These are phyloP conservation scores for Lophiostoma macrostomum DNA, from an alignment of 495 filamentous ascomycete species.

Conservation along the genomic window DNA sequence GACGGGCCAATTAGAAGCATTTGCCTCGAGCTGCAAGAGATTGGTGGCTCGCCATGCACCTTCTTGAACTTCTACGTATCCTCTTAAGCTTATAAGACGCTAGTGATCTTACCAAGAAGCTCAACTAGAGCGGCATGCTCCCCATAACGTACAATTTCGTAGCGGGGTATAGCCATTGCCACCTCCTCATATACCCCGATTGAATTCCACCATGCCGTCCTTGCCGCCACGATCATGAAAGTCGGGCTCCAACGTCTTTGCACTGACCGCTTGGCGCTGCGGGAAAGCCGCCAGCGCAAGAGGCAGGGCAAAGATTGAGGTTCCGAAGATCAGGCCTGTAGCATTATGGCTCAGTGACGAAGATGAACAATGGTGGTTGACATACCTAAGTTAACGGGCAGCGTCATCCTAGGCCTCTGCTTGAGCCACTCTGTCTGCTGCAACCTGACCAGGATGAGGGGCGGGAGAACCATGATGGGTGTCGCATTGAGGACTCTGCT, in stretches of 20 bases:
- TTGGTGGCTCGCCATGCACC: no score
- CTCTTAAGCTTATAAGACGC: no score
- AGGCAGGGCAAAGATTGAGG: constrained; percentile 78
- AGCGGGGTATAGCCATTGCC: no score
- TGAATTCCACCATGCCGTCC: constrained; percentile 79
- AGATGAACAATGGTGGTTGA: not conserved
- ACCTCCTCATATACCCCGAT: constrained; percentile 73
- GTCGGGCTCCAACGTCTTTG: constrained; percentile 70
- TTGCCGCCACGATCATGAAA: constrained; percentile 75
- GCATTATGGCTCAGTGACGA: not conserved
- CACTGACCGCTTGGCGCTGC: constrained; percentile 75
- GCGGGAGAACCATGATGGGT: constrained; percentile 94
- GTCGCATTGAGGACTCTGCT: constrained; percentile 87
- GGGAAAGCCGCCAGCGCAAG: constrained; percentile 89
- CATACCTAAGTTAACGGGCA: constrained; percentile 74
- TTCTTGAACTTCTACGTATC: no score
- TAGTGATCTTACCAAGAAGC: no score
- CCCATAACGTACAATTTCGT: no score
- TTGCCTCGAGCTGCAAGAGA: not conserved
- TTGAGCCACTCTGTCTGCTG: constrained; percentile 75
- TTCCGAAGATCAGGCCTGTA: constrained; percentile 72
- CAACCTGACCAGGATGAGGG: constrained; percentile 75
- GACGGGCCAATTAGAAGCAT: constrained; percentile 14
- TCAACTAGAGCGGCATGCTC: no score
- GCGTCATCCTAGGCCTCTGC: constrained; percentile 63